These are phyloP conservation scores for Zasmidium citrigriseum DNA, from an alignment of 2,329 filamentous ascomycete genomes.

Conservation along the genomic window DNA sequence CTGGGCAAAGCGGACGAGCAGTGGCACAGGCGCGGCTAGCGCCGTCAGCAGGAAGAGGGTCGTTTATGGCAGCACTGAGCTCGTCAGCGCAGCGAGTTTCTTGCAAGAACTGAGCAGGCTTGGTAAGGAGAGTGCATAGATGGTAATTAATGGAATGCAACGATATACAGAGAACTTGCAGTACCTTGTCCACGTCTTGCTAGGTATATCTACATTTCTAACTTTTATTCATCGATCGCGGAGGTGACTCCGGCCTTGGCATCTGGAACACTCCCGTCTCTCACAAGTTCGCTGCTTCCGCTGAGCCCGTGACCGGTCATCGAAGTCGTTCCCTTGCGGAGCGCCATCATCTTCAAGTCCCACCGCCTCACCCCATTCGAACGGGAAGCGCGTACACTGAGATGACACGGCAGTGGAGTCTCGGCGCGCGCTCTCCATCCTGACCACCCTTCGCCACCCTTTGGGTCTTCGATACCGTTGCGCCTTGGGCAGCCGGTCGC, in stretches of 20 bases:
- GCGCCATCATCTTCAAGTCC: background rate
- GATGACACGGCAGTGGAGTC: slow-evolving; percentile 7
- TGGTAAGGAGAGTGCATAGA: slow-evolving; percentile 55
- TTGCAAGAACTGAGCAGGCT: slow-evolving; percentile 59
- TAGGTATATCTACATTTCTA: too few species aligned
- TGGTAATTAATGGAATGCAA: slow-evolving; percentile 5
- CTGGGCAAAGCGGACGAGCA: slow-evolving; percentile 78
- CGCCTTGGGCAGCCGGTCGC: slow-evolving; percentile 2
- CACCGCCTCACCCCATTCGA: background rate
- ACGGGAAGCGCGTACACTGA: slow-evolving; percentile 2
- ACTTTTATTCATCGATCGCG: too few species aligned
- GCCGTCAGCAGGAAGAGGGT: slow-evolving; percentile 71
- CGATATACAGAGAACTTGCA: background rate
- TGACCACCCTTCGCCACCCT: slow-evolving; percentile 10
- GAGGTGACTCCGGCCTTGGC: background rate
- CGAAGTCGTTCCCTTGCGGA: slow-evolving; percentile 1
- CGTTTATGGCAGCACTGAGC: slow-evolving; percentile 89
- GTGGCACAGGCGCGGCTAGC: slow-evolving; percentile 50
- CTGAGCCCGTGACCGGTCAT: background rate
- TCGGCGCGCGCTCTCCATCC: slow-evolving; percentile 11
- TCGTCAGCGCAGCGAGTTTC: slow-evolving; percentile 65
- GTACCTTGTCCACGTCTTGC: background rate
- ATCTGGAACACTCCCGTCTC: background rate
- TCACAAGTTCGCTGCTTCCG: background rate
- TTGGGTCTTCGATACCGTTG: slow-evolving; percentile 1